A percentile compares a stretch with the other conserved stretches of the same genome.
Conservation (phyloP, 2,329 filamentous ascomycete genomes). For the Diaporthe amygdali region DNA sequence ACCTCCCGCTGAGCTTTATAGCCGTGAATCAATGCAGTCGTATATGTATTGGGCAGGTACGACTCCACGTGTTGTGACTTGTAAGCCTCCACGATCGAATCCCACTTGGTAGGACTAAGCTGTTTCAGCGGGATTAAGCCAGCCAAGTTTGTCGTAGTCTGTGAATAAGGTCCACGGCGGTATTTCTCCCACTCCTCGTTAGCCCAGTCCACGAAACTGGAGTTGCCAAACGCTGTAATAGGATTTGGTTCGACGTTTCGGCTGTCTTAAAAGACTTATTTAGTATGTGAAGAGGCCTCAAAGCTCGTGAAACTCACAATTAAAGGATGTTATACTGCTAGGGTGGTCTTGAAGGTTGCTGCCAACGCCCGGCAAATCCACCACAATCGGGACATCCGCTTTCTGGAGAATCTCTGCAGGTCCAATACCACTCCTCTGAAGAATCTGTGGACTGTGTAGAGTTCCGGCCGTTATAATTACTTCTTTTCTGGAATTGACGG, state of each 20-base stretch:
- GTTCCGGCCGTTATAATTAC: neutral
- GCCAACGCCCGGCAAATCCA: neutral
- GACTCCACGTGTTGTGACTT: neutral
- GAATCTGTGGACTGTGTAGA: neutral
- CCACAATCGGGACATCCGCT: neutral
- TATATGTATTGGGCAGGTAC: neutral
- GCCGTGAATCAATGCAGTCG: neutral
- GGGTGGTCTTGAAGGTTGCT: neutral
- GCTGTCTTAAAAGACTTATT: neutral
- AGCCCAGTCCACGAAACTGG: neutral
- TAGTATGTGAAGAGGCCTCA: neutral
- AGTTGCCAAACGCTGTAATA: neutral
- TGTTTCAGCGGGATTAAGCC: neutral
- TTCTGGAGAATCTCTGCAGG: neutral
- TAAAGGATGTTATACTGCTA: neutral
- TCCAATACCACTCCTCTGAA: neutral
- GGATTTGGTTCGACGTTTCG: neutral
- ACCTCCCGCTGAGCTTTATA: neutral
- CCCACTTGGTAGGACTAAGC: neutral
- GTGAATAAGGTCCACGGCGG: neutral
- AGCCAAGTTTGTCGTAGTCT: neutral
- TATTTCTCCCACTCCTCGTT: neutral
- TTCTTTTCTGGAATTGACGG: neutral
- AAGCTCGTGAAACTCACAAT: neutral
- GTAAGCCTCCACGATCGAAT: neutral